These are phyloP conservation scores for Gossypium longicalyx DNA, from an alignment of 345 rosid genomes.

Conservation along the genomic window DNA sequence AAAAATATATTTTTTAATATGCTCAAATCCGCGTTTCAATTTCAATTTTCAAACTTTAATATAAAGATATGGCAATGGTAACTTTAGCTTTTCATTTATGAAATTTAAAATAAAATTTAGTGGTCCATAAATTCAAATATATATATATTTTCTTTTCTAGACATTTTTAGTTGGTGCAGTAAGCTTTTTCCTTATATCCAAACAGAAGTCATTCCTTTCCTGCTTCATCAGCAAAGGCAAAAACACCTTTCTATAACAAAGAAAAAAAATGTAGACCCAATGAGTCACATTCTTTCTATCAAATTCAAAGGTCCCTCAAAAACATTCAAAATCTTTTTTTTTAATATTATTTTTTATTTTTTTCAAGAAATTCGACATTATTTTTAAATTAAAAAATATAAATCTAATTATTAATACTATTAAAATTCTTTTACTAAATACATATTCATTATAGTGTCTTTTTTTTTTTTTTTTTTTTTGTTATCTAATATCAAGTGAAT, in stretches of 20 bases:
- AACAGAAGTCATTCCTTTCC: conserved; percentile 24
- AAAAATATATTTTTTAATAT: no score
- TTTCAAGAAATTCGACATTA: no score
- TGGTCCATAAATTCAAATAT: conserved; percentile 1
- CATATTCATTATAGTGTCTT: no score
- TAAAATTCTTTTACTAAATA: no score
- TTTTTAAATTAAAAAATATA: no score
- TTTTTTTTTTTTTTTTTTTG: no score
- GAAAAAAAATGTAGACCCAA: background rate
- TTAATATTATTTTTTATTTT: no score
- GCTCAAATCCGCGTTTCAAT: background rate
- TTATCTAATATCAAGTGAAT: no score
- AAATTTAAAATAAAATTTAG: background rate
- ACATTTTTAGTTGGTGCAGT: background rate
- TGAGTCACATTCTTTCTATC: conserved; percentile 23
- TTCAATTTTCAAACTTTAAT: background rate
- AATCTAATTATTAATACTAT: no score
- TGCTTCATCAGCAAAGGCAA: conserved; percentile 12
- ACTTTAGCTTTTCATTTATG: background rate
- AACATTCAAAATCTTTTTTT: no score
- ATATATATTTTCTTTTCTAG: background rate
- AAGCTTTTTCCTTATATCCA: background rate
- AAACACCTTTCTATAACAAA: conserved; percentile 15
- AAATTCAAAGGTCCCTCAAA: conserved; percentile 7
- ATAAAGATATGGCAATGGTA: background rate